Evolutionary conservation across 2,329 filamentous ascomycete genomes (phyloP).

Genomic region (Pseudogymnoascus sp.): DNA sequence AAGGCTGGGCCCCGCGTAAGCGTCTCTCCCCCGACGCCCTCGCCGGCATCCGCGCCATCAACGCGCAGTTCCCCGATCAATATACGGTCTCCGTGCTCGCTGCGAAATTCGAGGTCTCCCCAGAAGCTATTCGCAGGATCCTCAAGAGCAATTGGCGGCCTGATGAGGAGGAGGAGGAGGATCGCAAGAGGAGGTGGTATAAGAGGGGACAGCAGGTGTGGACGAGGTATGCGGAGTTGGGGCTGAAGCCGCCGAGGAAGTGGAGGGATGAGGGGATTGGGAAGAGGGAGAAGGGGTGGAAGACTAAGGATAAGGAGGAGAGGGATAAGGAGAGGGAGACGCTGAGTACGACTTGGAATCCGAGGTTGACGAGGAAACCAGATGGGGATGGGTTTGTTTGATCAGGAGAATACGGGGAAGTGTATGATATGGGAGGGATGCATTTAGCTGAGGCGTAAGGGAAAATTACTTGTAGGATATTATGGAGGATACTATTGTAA

Average conservation of each 20-base stretch:
- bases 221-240: slow-evolving; percentile 50
- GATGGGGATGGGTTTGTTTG: not conserved
- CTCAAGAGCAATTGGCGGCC: slow-evolving; percentile 71
- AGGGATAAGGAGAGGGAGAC: not conserved
- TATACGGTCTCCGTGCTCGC: slow-evolving; percentile 71
- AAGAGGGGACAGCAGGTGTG: slow-evolving; percentile 53
- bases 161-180: slow-evolving; percentile 44
- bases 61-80: slow-evolving; percentile 65
- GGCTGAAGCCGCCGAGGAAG: slow-evolving; percentile 51
- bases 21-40: slow-evolving; percentile 85
- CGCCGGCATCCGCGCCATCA: slow-evolving; percentile 77
- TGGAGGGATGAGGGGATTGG: slow-evolving; percentile 42
- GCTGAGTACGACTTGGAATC: slow-evolving; percentile 5
- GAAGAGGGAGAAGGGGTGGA: slow-evolving; percentile 13
- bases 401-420: not conserved
- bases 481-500: not conserved
- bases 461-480: not conserved
- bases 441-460: not conserved
- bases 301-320: slow-evolving; percentile 8
- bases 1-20: slow-evolving; percentile 76
- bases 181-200: slow-evolving; percentile 54
- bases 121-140: slow-evolving; percentile 81
- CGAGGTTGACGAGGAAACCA: not conserved
- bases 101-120: slow-evolving; percentile 72
- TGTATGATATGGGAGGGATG: not conserved